Conservation (phyloP, 257 asterid genomes). For the Datura wrightii region DNA sequence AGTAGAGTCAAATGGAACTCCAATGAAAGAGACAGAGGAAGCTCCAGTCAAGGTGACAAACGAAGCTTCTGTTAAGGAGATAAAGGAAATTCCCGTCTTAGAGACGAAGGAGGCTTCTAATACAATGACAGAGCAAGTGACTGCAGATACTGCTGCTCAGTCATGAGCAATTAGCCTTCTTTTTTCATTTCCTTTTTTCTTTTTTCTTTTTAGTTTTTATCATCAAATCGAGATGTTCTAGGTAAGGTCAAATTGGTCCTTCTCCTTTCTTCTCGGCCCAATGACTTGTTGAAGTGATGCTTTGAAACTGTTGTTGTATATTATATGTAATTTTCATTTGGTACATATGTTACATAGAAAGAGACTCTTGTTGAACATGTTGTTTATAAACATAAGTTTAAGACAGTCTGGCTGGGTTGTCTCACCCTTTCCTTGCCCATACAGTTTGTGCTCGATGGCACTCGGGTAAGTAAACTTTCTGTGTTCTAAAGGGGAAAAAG, state of each 20-base stretch:
- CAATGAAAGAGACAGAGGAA: conserved; percentile 45
- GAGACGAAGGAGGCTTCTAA: conserved; percentile 32
- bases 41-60: conserved; percentile 29
- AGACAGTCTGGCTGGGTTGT: conserved; percentile 24
- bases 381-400: conserved; percentile 40
- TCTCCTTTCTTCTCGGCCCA: conserved; percentile 37
- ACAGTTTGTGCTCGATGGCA: too few relatives aligned
- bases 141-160: conserved; percentile 46
- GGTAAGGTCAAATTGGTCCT: conserved; percentile 28
- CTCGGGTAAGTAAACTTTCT: too few relatives aligned
- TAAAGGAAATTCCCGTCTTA: conserved; percentile 30
- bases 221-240: conserved; percentile 36
- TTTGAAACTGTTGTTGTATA: conserved; percentile 56
- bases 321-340: conserved; percentile 48
- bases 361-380: conserved; percentile 30
- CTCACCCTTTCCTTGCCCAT: background rate
- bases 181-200: conserved; percentile 39
- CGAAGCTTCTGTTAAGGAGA: conserved; percentile 32
- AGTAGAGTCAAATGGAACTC: conserved; percentile 23
- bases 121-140: conserved; percentile 32
- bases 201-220: conserved; percentile 19
- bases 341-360: conserved; percentile 41
- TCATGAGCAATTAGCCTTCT: conserved; percentile 40
- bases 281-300: conserved; percentile 44
- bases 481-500: too few relatives aligned